A percentile compares a stretch with the other conserved stretches of the same genome.
phyloP scores from a whole-genome alignment of 768 basidiomycete genomes.

The Termitomyces sp. region DNA sequence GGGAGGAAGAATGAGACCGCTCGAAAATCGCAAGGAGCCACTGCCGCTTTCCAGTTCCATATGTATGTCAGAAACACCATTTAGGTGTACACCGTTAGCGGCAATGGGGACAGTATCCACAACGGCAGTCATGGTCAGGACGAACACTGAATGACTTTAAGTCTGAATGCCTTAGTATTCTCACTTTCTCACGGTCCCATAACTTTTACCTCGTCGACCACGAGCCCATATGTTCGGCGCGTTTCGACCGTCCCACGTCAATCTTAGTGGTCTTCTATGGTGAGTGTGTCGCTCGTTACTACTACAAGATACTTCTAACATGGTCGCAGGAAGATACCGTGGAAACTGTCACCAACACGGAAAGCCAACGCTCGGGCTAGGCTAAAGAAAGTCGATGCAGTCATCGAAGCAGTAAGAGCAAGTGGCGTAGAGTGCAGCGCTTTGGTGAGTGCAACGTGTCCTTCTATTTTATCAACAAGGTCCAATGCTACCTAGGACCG shows the following conservation, averaged over 20 bases:
- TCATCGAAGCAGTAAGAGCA: conserved; percentile 80
- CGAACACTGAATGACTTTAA: conserved; percentile 16
- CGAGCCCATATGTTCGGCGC: conserved; percentile 71
- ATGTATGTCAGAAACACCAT: conserved; percentile 36
- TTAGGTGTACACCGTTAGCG: conserved; percentile 34
- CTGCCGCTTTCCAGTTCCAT: conserved; percentile 28
- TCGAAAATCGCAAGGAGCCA: conserved; percentile 52
- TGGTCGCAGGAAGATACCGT: conserved; percentile 80
- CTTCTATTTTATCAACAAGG: background rate
- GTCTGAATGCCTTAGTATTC: conserved; percentile 1
- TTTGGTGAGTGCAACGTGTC: conserved; percentile 48
- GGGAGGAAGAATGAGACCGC: conserved; percentile 90
- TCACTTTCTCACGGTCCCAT: conserved; percentile 27
- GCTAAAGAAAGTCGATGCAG: conserved; percentile 88
- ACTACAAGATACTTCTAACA: background rate
- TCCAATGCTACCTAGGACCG: conserved; percentile 37
- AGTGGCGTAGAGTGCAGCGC: conserved; percentile 77
- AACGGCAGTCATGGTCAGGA: conserved; percentile 41
- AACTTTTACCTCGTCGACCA: conserved; percentile 11
- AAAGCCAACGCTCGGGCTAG: conserved; percentile 89
- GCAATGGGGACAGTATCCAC: conserved; percentile 21
- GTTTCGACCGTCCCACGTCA: conserved; percentile 67
- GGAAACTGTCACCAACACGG: conserved; percentile 85
- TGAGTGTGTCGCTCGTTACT: conserved; percentile 25
- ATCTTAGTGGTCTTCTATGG: conserved; percentile 82